Evolutionary conservation across 1,284 basidiomycete species (phyloP).

Genomic region (Cutaneotrichosporon arboriforme): DNA sequence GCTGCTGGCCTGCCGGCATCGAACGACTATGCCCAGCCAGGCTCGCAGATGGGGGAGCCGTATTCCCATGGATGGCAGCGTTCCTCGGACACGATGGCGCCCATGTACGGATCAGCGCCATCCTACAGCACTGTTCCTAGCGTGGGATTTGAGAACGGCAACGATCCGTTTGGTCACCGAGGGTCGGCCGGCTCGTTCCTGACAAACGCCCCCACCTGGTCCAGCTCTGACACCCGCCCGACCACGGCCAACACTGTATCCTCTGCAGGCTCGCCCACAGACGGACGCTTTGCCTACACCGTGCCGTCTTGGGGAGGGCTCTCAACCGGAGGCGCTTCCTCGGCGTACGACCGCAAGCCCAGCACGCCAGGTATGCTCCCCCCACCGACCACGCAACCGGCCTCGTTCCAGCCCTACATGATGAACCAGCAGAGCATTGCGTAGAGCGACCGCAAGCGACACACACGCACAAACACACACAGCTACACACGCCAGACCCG

Average conservation of each 20-base stretch:
- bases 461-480: too few relatives aligned
- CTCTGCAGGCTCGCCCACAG: conserved; percentile 14
- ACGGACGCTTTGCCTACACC: conserved; percentile 11
- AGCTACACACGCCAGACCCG: too few relatives aligned
- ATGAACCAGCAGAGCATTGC: conserved; percentile 11
- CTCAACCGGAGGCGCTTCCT: background rate
- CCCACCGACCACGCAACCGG: background rate
- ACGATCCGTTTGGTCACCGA: conserved; percentile 15
- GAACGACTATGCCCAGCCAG: background rate
- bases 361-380: background rate
- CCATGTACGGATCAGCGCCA: background rate
- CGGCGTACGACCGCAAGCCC: background rate
- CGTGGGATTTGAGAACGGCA: background rate
- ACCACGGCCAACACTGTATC: conserved; percentile 19
- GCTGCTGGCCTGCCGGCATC: background rate
- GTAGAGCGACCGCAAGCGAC: background rate
- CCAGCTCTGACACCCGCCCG: conserved; percentile 16
- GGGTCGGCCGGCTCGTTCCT: conserved; percentile 13
- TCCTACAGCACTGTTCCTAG: background rate
- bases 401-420: conserved; percentile 6
- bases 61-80: conserved; percentile 1
- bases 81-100: background rate
- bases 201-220: conserved; percentile 12
- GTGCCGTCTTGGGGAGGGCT: background rate
- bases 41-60: background rate